These are phyloP conservation scores for Microcos paniculata DNA, from an alignment of 345 rosid genomes.

Conservation along the genomic window DNA sequence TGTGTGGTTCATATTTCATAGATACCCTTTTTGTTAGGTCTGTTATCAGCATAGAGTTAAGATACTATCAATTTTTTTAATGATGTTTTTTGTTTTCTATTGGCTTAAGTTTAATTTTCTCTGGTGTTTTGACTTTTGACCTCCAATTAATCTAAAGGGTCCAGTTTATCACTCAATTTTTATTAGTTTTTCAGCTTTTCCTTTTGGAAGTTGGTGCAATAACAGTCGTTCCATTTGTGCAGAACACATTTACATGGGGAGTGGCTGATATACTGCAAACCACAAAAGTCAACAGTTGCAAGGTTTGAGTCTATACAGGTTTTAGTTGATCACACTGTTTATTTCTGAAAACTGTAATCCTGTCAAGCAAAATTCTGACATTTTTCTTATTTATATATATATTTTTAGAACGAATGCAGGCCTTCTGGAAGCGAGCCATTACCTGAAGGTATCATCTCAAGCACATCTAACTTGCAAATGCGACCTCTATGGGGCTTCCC, in stretches of 20 bases:
- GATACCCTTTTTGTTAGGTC: not conserved
- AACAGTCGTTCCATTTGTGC: slow-evolving; percentile 21
- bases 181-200: not conserved
- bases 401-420: slow-evolving; percentile 40
- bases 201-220: slow-evolving; percentile 5
- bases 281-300: slow-evolving; percentile 30
- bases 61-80: no score
- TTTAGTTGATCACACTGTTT: not conserved
- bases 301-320: slow-evolving; percentile 30
- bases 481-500: slow-evolving; percentile 59
- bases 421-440: slow-evolving; percentile 55
- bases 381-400: slow-evolving; percentile 19
- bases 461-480: slow-evolving; percentile 56
- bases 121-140: not conserved
- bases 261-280: slow-evolving; percentile 22
- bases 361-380: not conserved
- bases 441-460: slow-evolving; percentile 50
- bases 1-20: not conserved
- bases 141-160: not conserved
- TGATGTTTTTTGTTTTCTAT: not conserved
- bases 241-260: slow-evolving; percentile 43
- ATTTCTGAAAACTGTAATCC: not conserved
- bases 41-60: not conserved
- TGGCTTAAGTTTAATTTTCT: not conserved
- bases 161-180: not conserved